phyloP scores from a whole-genome alignment of 225 moss, liverwort and hornwort genomes.

The Neckera pumila region DNA sequence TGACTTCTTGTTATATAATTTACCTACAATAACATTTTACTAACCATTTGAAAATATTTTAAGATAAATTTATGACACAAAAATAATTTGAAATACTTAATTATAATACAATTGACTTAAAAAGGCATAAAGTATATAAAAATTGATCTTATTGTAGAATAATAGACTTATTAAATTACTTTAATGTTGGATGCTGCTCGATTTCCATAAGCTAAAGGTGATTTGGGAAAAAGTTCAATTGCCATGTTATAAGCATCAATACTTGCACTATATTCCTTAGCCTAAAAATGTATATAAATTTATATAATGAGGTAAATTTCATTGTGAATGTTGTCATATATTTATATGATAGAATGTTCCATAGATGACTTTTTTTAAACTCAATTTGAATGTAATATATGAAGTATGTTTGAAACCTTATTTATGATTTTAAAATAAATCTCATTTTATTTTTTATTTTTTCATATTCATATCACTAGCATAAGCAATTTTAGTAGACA shows the following conservation, averaged over 20 bases:
- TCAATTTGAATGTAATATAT: no score
- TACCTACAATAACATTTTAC: background rate
- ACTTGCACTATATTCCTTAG: slow-evolving; percentile 39
- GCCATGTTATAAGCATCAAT: slow-evolving; percentile 34
- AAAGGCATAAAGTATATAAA: no score
- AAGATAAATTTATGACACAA: background rate
- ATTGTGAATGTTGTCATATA: background rate
- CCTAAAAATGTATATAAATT: background rate
- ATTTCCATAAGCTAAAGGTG: slow-evolving; percentile 30
- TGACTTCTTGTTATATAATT: background rate
- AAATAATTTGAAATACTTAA: background rate
- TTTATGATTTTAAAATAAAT: background rate
- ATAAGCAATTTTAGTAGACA: background rate
- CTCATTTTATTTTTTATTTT: no score
- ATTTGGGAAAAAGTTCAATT: slow-evolving; percentile 21
- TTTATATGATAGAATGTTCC: no score
- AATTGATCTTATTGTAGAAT: background rate
- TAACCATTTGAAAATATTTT: background rate
- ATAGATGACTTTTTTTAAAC: no score
- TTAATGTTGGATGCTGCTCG: slow-evolving; percentile 38
- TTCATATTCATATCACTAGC: no score
- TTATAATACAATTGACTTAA: background rate
- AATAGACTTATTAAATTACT: background rate
- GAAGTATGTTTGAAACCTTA: background rate
- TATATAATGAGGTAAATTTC: background rate